Base-by-base conservation (phyloP, 163 green algal species). In the Scenedesmus sp. region DNA sequence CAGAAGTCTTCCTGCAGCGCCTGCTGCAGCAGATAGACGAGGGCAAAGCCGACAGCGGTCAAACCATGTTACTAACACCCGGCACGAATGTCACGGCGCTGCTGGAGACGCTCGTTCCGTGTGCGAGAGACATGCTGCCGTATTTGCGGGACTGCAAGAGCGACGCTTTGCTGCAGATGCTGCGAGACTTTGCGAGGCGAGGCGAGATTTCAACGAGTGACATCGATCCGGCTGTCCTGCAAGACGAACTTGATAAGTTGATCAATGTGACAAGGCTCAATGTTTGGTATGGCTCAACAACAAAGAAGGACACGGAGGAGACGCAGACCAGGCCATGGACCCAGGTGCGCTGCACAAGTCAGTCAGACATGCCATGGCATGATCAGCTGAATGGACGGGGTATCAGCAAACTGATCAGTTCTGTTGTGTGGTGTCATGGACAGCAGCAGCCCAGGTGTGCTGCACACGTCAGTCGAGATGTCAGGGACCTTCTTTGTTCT, bases 141-240 rank as follows among this genome's bases (percentile, higher is more conserved):
- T 87, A 87, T 57, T 55, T 87, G 12, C 57, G 82, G 5, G 66
- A 73, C 56, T n/a, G 67, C 56, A n/a, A 55, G 10, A 87, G 82
- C 56, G 18, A 54, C 15, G 82, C 82, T 4, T 56, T 87, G 56
- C 56, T 87, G 82, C 56, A n/a, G 82, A 57, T 87, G 82, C 82
- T 87, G 82, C 82, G 82, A 0, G 54, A 87, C 54, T 87, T 74
- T 56, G 57, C 26, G 16, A 18, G 20, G 56, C 82, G 12, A 10
- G 56, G 56, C 0, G 7, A 10, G 16, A 23, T 87, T 10, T 26
- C 82, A 73, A 18, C 73, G 12, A 18, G 54, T 23, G 82, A 87
- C 57, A 57, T 87, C 4, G 56, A 87, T 74, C 82, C 82, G 23
- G 82, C 55, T 74, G 18, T 56, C 12, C 56, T 87, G 8, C 23